phyloP scores from a whole-genome alignment of 1,284 basidiomycete species.

The Testicularia cyperi region DNA sequence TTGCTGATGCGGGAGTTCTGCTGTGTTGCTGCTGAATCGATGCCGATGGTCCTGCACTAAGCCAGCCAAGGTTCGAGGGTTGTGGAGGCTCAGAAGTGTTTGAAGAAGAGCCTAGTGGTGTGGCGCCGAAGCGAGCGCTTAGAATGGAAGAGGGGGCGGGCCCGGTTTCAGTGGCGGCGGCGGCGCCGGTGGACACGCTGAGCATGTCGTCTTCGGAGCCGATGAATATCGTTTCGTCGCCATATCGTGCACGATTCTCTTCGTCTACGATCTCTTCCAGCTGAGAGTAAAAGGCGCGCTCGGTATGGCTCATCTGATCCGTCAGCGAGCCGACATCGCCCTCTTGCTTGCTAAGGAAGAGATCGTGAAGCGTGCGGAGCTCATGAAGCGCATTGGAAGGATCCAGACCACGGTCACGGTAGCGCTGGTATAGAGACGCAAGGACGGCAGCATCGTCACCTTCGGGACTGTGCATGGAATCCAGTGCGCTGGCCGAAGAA shows the following conservation, averaged over 20 bases:
- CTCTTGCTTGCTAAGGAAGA: slow-evolving; percentile 49
- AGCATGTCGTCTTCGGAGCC: background rate
- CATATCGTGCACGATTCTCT: slow-evolving; percentile 34
- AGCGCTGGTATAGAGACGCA: slow-evolving; percentile 42
- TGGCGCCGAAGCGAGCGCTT: background rate
- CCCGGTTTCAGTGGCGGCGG: background rate
- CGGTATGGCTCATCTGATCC: slow-evolving; percentile 37
- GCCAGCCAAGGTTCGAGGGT: slow-evolving; percentile 28
- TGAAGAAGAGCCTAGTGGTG: background rate
- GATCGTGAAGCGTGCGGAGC: slow-evolving; percentile 46
- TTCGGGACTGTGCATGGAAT: too few relatives aligned
- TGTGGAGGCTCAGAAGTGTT: slow-evolving; percentile 1
- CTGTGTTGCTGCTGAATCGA: background rate
- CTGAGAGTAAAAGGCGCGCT: slow-evolving; percentile 43
- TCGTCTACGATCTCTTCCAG: slow-evolving; percentile 50
- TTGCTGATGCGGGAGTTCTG: too few relatives aligned
- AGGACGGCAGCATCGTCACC: slow-evolving; percentile 36
- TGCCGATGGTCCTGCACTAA: slow-evolving; percentile 16
- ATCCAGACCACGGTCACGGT: slow-evolving; percentile 44
- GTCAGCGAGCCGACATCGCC: slow-evolving; percentile 17
- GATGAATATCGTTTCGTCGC: slow-evolving; percentile 9
- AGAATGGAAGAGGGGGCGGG: background rate
- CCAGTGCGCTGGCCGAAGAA: too few relatives aligned
- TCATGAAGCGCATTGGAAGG: slow-evolving; percentile 48
- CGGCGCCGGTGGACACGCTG: background rate